Conservation (phyloP, 805 yeast genomes). For the Ogataea philodendri region DNA sequence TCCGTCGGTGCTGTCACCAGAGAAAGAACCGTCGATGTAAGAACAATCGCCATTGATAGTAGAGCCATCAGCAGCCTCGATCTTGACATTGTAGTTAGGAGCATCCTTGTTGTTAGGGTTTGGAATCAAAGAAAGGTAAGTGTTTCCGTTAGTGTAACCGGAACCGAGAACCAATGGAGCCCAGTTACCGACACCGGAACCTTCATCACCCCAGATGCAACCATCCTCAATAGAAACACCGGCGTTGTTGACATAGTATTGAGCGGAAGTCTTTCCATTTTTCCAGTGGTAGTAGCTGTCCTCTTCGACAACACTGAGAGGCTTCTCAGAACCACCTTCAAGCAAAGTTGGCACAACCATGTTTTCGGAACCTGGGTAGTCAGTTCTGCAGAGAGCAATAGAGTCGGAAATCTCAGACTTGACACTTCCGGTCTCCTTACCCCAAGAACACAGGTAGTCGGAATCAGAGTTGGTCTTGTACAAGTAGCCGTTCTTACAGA, state of each 20-base stretch:
- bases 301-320: conserved; percentile 78
- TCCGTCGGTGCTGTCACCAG: conserved; percentile 67
- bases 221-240: conserved; percentile 90
- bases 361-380: conserved; percentile 98
- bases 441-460: conserved; percentile 85
- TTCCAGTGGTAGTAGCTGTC: conserved; percentile 77
- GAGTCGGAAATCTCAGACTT: conserved; percentile 58
- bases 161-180: conserved; percentile 96
- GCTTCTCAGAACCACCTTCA: conserved; percentile 59
- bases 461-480: conserved; percentile 72
- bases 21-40: conserved; percentile 42
- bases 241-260: conserved; percentile 95
- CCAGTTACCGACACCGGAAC: conserved; percentile 93
- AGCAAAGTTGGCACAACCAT: conserved; percentile 94
- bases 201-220: conserved; percentile 86
- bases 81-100: conserved; percentile 52
- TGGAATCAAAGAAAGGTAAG: conserved; percentile 89
- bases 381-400: conserved; percentile 95
- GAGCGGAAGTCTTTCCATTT: conserved; percentile 84
- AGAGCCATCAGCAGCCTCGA: conserved; percentile 38
- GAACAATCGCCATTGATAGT: conserved; percentile 40
- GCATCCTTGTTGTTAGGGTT: conserved; percentile 82
- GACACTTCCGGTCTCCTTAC: conserved; percentile 65
- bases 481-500: conserved; percentile 79
- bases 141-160: conserved; percentile 68